phyloP scores from a whole-genome alignment of 192 early-diverging fungal genomes.

The Coemansia sp. region DNA sequence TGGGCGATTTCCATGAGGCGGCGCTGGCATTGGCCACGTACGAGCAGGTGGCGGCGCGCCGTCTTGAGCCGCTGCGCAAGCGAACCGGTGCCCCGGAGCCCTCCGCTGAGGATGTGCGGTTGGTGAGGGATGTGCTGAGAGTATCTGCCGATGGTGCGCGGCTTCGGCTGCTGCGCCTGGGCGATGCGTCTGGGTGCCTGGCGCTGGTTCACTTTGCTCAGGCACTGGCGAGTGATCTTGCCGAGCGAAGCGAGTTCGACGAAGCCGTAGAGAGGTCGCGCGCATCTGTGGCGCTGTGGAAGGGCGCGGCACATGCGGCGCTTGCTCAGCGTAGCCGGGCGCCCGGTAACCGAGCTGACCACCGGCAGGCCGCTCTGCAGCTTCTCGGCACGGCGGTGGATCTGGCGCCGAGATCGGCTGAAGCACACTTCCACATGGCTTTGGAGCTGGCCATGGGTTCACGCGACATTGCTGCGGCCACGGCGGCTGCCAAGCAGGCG shows the following conservation, averaged over 20 bases:
- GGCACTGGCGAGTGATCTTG: slow-evolving; percentile 34
- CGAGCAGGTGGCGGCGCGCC: slow-evolving; percentile 52
- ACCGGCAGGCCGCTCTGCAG: slow-evolving; percentile 58
- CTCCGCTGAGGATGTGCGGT: slow-evolving; percentile 2
- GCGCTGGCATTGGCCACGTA: slow-evolving; percentile 65
- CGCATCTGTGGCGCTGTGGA: slow-evolving; percentile 42
- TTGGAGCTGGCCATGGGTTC: slow-evolving; percentile 64
- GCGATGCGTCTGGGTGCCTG: slow-evolving; percentile 31
- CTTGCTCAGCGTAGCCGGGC: slow-evolving; percentile 55
- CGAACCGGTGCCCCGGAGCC: slow-evolving; percentile 8
- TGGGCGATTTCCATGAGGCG: slow-evolving; percentile 75
- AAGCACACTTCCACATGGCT: slow-evolving; percentile 64
- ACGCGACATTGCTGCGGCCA: slow-evolving; percentile 59
- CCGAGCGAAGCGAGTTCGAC: not conserved
- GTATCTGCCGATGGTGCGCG: slow-evolving; percentile 47
- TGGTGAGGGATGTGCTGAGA: slow-evolving; percentile 21
- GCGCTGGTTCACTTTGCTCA: slow-evolving; percentile 41
- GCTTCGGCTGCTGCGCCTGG: slow-evolving; percentile 36
- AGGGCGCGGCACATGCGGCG: slow-evolving; percentile 29
- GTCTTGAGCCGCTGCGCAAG: slow-evolving; percentile 35
- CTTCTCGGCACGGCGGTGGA: slow-evolving; percentile 54
- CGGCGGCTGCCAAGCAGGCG: slow-evolving; percentile 52
- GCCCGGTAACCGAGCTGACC: slow-evolving; percentile 57
- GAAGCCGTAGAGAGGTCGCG: not conserved
- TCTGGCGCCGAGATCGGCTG: slow-evolving; percentile 51